These are phyloP conservation scores for Cordyceps militaris DNA, from an alignment of 2,329 filamentous ascomycete genomes.

Conservation along the genomic window DNA sequence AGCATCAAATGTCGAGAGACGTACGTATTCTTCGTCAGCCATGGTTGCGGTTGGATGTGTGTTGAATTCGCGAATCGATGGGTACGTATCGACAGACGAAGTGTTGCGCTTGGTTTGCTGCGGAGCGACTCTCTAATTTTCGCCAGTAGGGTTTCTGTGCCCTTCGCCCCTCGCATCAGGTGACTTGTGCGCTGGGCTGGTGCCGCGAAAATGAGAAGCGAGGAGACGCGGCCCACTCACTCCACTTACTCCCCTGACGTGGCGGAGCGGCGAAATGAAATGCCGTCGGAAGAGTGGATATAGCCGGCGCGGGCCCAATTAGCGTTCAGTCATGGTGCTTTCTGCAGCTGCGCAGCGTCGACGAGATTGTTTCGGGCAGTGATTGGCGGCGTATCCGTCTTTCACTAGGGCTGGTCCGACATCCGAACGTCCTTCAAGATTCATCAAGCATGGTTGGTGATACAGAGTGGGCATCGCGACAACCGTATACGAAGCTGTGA, in stretches of 20 bases:
- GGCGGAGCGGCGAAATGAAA: neutral
- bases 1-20: conserved; percentile 31
- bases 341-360: neutral
- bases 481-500: neutral
- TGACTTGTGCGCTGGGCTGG: conserved; percentile 18
- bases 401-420: neutral
- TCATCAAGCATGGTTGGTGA: neutral
- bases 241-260: neutral
- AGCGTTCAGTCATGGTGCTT: neutral
- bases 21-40: conserved; percentile 91
- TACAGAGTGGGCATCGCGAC: neutral
- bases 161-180: conserved; percentile 30
- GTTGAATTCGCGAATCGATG: conserved; percentile 39
- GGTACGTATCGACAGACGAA: conserved; percentile 35
- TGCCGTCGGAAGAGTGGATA: neutral
- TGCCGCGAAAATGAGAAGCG: neutral
- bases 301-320: neutral
- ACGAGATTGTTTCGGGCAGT: conserved; percentile 1
- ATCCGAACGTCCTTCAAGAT: neutral
- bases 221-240: neutral
- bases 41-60: conserved; percentile 51
- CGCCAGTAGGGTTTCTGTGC: conserved; percentile 34
- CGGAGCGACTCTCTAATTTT: conserved; percentile 23
- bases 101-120: conserved; percentile 24
- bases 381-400: neutral